A percentile compares a stretch with the other conserved stretches of the same genome.
phyloP scores from a whole-genome alignment of 2,329 filamentous ascomycete species.

The Penicillium italicum region DNA sequence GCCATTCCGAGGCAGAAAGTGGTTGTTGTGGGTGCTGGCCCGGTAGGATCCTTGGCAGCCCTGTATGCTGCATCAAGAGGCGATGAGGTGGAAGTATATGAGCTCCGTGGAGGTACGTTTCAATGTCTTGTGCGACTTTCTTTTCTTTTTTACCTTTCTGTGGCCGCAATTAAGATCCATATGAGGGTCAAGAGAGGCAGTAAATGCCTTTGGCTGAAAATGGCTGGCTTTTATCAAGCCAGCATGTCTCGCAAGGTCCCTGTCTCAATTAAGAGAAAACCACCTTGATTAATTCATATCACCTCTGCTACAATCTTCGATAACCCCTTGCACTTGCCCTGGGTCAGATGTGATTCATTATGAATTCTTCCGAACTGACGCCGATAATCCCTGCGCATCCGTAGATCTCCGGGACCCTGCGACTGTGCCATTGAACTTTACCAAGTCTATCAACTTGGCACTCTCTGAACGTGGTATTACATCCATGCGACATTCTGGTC shows the following conservation, averaged over 20 bases:
- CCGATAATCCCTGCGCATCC: slow-evolving; percentile 16
- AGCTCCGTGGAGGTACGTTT: slow-evolving; percentile 77
- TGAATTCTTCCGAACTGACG: slow-evolving; percentile 15
- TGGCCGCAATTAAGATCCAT: not conserved
- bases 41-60: slow-evolving; percentile 86
- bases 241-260: slow-evolving; percentile 11
- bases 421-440: slow-evolving; percentile 87
- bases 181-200: not conserved
- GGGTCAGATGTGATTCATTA: slow-evolving; percentile 5
- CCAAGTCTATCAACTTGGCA: slow-evolving; percentile 96
- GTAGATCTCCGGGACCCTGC: slow-evolving; percentile 80
- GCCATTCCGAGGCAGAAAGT: slow-evolving; percentile 57
- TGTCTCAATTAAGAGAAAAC: not conserved
- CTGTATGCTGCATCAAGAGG: slow-evolving; percentile 87
- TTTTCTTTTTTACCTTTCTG: not conserved
- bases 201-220: not conserved
- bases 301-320: not conserved
- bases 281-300: not conserved
- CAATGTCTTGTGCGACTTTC: not conserved
- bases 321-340: not conserved
- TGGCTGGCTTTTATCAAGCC: slow-evolving; percentile 4
- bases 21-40: slow-evolving; percentile 85
- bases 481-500: slow-evolving; percentile 69
- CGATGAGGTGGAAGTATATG: slow-evolving; percentile 88
- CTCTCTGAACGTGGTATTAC: slow-evolving; percentile 92